Evolutionary conservation across 2,329 filamentous ascomycete species (phyloP).

Genomic region (Trichoderma atroviride): DNA sequence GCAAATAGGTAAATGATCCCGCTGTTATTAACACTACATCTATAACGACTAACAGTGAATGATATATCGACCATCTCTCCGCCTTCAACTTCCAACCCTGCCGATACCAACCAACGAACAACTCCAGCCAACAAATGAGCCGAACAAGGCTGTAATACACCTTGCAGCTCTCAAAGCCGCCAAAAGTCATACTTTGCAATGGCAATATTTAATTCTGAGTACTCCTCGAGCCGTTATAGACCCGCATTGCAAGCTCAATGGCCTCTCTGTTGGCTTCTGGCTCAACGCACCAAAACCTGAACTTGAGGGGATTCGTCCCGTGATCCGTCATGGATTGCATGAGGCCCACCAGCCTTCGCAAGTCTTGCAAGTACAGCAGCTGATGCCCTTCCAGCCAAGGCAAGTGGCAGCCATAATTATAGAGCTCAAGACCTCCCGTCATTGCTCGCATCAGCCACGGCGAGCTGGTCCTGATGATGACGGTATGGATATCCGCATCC

Average conservation of each 20-base stretch:
- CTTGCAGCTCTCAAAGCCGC: neutral
- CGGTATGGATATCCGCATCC: neutral
- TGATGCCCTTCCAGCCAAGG: neutral
- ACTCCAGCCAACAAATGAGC: neutral
- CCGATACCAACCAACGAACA: neutral
- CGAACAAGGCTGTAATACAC: neutral
- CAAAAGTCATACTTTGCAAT: neutral
- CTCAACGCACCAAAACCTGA: neutral
- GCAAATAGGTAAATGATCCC: neutral
- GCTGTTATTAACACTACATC: neutral
- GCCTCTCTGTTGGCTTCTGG: neutral
- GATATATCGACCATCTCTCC: neutral
- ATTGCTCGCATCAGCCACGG: neutral
- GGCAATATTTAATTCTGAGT: neutral
- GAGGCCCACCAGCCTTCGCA: fast-evolving
- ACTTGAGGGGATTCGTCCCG: neutral
- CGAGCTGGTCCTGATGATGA: neutral
- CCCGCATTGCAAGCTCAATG: neutral
- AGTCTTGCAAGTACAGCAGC: neutral
- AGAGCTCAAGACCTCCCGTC: neutral
- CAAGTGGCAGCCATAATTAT: neutral
- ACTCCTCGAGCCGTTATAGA: neutral
- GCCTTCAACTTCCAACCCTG: neutral
- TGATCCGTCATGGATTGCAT: neutral
- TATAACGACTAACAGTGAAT: neutral